Evolutionary conservation across 768 basidiomycete genomes (phyloP), one percentile per base, ranked within the genome.

Genomic region (Pisolithus microcarpus): DNA sequence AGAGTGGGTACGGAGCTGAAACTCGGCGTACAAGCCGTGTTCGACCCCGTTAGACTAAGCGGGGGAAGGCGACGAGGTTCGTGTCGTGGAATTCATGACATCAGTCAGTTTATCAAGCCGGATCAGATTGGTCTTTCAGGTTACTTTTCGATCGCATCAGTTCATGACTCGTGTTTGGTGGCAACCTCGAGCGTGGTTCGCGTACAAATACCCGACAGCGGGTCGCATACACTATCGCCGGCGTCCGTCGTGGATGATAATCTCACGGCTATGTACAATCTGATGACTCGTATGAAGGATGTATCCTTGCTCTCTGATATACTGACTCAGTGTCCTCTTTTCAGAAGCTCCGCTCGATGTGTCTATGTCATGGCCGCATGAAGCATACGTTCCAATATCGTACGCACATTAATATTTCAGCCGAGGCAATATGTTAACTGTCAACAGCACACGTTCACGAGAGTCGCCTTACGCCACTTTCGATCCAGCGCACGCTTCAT

Each of bases 11-110:
- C 91, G 19, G 80, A 86, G 62, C 75, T 90, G 34, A 71, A 74
- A 53, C 66, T 94, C 48, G 76, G 75, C 3, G 81, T 85, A 52
- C 91, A 92, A 61, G 78, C 82, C 15, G 85, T 97, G 5, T 76
- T 82, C 13, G 84, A 97, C 64, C 85, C 93, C 15, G 71, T 93
- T 24, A 77, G 88, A 34, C 61, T 61, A 21, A 73, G 76, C 24
- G 58, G 58, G n/a, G 71, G 69, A 18, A 72, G 65, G 52, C 78
- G 74, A 55, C 78, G 79, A 76, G 82, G 87, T 84, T 48, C 44
- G 64, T 52, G 4, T 26, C 15, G 6, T 15, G 43, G 7, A 26
- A 15, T n/a, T 51, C 30, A 7, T 36, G 13, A 43, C 16, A 37
- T 26, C 5, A 21, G 52, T 50, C 19, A 40, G 23, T 44, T 6